Evolutionary conservation across 1,139 yeast genomes (phyloP).

Genomic region (Debaryomycetaceae sp.): DNA sequence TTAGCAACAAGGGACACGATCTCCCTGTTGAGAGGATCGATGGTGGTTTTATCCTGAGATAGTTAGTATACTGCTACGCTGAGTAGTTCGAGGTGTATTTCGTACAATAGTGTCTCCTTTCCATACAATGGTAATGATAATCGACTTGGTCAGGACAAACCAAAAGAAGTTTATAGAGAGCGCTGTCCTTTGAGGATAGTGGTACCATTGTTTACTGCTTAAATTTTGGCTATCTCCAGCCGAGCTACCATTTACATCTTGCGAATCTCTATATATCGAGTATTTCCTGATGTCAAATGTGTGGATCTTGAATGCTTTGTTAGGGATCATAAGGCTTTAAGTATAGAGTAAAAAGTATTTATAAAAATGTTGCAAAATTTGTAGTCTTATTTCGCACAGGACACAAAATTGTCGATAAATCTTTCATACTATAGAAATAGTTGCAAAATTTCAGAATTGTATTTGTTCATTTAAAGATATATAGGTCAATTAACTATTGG

Average conservation of each 20-base stretch:
- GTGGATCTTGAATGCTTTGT: not conserved
- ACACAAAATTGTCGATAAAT: not conserved
- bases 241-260: not conserved
- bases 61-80: constrained; percentile 5
- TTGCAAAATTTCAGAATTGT: too few relatives aligned
- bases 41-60: constrained; percentile 13
- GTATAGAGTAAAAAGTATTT: too few relatives aligned
- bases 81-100: not conserved
- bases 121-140: constrained; percentile 17
- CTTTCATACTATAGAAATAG: too few relatives aligned
- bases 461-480: too few relatives aligned
- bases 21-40: constrained; percentile 10
- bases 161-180: constrained; percentile 16
- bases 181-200: constrained; percentile 26
- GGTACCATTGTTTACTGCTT: constrained; percentile 16
- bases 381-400: not conserved
- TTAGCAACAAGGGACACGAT: constrained; percentile 18
- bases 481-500: too few relatives aligned
- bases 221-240: not conserved
- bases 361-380: not conserved
- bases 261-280: constrained; percentile 2
- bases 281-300: constrained; percentile 8
- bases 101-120: constrained; percentile 21
- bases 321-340: not conserved
- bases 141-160: constrained; percentile 5